Evolutionary conservation across 441 rosid species (phyloP).

Genomic region (Erodium trifolium): DNA sequence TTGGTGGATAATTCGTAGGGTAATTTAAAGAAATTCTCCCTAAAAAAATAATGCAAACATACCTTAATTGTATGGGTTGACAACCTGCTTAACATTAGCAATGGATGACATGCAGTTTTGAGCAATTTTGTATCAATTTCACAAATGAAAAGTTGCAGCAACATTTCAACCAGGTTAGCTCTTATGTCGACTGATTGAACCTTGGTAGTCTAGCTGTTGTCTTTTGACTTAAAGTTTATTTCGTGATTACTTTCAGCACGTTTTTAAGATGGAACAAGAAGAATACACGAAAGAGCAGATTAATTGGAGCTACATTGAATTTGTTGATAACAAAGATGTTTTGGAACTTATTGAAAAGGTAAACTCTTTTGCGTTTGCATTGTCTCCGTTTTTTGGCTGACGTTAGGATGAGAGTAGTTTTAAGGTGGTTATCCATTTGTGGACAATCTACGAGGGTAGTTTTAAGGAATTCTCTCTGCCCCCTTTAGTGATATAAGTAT

Average conservation of each 20-base stretch:
- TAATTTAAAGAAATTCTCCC: too few relatives aligned
- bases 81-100: neutral
- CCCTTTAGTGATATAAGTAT: too few relatives aligned
- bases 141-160: slow-evolving; percentile 75
- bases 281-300: slow-evolving; percentile 67
- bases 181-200: neutral
- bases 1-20: too few relatives aligned
- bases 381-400: too few relatives aligned
- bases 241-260: slow-evolving; percentile 43
- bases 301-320: slow-evolving; percentile 70
- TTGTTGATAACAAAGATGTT: slow-evolving; percentile 69
- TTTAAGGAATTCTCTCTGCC: too few relatives aligned
- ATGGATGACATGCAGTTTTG: slow-evolving; percentile 34
- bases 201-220: neutral
- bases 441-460: too few relatives aligned
- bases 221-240: neutral
- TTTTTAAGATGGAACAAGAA: slow-evolving; percentile 77
- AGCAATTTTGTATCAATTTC: slow-evolving; percentile 74
- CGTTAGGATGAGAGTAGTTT: too few relatives aligned
- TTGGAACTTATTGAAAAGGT: slow-evolving; percentile 71
- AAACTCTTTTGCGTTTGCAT: neutral
- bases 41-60: neutral
- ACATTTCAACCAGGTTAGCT: slow-evolving; percentile 62
- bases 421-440: too few relatives aligned
- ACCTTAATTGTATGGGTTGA: neutral